Base-by-base conservation (phyloP, 352 stramenopile genomes). In the Globisporangium spiculum region DNA sequence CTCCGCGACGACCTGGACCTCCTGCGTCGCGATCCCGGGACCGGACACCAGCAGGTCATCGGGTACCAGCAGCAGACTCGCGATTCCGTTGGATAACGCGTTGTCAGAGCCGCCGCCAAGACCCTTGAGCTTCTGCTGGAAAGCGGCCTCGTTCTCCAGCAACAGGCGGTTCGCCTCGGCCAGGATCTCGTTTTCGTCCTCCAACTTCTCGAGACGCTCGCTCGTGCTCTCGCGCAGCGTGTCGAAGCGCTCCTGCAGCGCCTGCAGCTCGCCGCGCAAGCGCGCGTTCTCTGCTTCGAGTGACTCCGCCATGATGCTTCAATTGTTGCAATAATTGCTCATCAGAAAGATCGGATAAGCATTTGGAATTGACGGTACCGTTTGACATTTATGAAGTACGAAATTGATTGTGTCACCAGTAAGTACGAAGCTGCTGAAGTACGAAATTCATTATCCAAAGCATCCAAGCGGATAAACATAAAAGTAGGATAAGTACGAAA, bases 141-240 rank as follows among this genome's bases (percentile, higher is more conserved):
- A 84, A 4, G 63, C 62, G 7, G 65, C 68, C 44, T 79, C 76
- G 55, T 89, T 84, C 59, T 93, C 78, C 50, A 85, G 72, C 27
- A 96, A 63, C 12, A 89, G 48, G 52, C 77, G 75, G 74, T 94
- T 96, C 26, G 82, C 81, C 52, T 96, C 88, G 10, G 82, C 81
- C 12, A 94, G 74, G 22, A 87, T 46, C 60, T 94, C 87, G 60
- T 87, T 91, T 69, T 94, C 87, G 55, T 94, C 83, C 10, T 79
- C 84, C 30, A 94, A 65, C 24, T 70, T 38, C 48, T 87, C 76
- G 53, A 93, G 93, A 41, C 79, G 59, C 66, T 76, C 61, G 20
- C 63, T 71, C 9, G 67, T 80, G 3, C 71, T 64, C 1, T 54
- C 70, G 4, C 77, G 59, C 24, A 92, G 73, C 20, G 56, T 69